Base-by-base conservation (phyloP, 2,329 filamentous ascomycete genomes). In the Penicillium sp. region DNA sequence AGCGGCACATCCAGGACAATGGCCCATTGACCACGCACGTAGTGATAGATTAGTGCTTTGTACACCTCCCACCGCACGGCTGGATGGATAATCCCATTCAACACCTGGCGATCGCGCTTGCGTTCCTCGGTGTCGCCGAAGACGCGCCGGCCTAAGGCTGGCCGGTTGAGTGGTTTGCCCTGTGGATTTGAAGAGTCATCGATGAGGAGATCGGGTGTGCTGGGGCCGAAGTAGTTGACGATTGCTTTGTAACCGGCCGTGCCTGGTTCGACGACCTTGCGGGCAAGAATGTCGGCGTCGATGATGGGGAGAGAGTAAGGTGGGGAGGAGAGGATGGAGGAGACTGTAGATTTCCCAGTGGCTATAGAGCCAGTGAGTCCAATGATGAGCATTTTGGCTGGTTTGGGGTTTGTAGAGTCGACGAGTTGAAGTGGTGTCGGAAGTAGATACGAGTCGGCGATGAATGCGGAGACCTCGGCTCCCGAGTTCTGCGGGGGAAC, bases 261-360 rank as follows among this genome's bases (percentile, higher is more conserved):
- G 25, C 93, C 93, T 1, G 93, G 93, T 69, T 95, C 89, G 68
- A 98, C 92, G 52, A 97, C 93, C 69, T 93, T 81, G 61, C 92
- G 90, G 42, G 93, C 92, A 53, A 97, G 80, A 48, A 95, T 74
- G 75, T 98, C 93, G 66, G 93, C 92, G 67, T 98, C 93, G 75
- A 98, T 86, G 61, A 98, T 81, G 63, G 93, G 91, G 54, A 98
- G 81, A 53, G 82, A 86, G 77, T 96, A 88, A 0, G 92, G 93
- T 4, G 88, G 77, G 4, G 82, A 78, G 44, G 87, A 83, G 62
- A 98, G 87, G 60, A 95, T 80, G 33, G 80, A 78, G 25, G 93
- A 95, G 47, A 96, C 90, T 58, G 92, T 98, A 40, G 92, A 95
- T 81, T 98, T 98, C 69, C 93, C 93, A 5, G 93, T 98, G 53